Conservation (phyloP, 139 green algal species). For the Parachlorella kessleri region DNA sequence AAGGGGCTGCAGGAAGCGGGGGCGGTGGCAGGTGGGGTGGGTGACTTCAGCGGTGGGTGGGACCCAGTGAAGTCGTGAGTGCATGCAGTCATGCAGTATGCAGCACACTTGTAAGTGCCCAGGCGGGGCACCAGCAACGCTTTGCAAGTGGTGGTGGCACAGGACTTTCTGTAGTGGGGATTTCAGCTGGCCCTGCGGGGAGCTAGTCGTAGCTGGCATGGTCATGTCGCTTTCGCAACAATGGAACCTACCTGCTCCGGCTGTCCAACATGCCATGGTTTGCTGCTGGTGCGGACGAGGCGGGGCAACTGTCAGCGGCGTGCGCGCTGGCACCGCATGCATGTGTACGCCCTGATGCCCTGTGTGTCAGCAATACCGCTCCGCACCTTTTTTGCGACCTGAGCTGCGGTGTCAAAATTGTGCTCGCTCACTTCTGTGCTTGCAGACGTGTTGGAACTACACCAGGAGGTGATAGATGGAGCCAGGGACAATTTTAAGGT, state of each 20-base stretch:
- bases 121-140: neutral
- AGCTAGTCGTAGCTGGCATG: too few relatives aligned
- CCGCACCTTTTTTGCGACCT: too few relatives aligned
- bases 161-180: neutral
- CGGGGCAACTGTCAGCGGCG: too few relatives aligned
- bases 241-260: too few relatives aligned
- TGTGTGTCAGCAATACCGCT: too few relatives aligned
- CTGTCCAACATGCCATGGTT: neutral
- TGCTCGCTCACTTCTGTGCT: too few relatives aligned
- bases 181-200: too few relatives aligned
- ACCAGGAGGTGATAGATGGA: constrained; percentile 5
- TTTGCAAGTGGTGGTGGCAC: neutral
- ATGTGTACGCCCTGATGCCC: too few relatives aligned
- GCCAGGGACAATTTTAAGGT: constrained; percentile 7
- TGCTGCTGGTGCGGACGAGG: too few relatives aligned
- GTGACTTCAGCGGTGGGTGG: neutral
- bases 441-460: constrained; percentile 25
- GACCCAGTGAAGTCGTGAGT: neutral
- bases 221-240: too few relatives aligned
- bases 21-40: constrained; percentile 8
- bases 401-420: too few relatives aligned
- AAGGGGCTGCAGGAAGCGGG: constrained; percentile 28
- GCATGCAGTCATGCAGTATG: neutral
- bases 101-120: neutral
- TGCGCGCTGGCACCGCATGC: too few relatives aligned